A percentile compares a stretch with the other conserved stretches of the same genome.
These are phyloP conservation scores for Pseudogymnoascus destructans DNA, from an alignment of 2,329 filamentous ascomycete genomes.

Conservation along the genomic window DNA sequence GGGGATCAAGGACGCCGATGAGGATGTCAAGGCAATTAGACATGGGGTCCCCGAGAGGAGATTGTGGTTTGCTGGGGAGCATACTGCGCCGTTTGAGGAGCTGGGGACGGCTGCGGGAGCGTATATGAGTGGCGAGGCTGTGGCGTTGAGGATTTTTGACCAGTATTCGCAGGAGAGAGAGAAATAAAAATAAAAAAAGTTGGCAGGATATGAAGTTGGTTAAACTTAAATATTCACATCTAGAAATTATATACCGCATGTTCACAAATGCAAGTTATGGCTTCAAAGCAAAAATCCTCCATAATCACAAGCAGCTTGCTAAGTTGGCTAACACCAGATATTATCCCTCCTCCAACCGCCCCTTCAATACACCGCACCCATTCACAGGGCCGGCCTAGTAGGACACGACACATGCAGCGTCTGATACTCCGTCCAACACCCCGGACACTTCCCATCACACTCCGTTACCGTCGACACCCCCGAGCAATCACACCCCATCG, in stretches of 20 bases:
- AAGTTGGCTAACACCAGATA: not conserved
- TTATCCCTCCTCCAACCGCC: not conserved
- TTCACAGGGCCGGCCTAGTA: not conserved
- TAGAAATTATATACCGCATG: not conserved
- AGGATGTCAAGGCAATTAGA: conserved; percentile 42
- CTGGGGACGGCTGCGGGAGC: conserved; percentile 82
- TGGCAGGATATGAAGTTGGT: not conserved
- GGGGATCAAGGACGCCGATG: conserved; percentile 42
- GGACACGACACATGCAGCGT: not conserved
- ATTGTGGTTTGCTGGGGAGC: conserved; percentile 57
- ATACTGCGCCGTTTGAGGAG: conserved; percentile 78
- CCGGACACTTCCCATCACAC: conserved; percentile 1
- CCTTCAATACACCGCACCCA: not conserved
- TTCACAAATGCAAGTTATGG: not conserved
- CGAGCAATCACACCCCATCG: not conserved
- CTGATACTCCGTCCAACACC: not conserved
- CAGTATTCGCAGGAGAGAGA: conserved; percentile 32
- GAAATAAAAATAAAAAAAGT: not conserved
- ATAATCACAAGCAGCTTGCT: not conserved
- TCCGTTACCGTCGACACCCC: not conserved
- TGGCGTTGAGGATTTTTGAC: conserved; percentile 50
- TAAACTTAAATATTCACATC: not conserved
- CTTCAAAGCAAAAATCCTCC: not conserved
- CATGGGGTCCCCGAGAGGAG: conserved; percentile 30
- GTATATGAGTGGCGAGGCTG: conserved; percentile 79